Base-by-base conservation (phyloP, 2,329 filamentous ascomycete species). In the Xylariales sp. region DNA sequence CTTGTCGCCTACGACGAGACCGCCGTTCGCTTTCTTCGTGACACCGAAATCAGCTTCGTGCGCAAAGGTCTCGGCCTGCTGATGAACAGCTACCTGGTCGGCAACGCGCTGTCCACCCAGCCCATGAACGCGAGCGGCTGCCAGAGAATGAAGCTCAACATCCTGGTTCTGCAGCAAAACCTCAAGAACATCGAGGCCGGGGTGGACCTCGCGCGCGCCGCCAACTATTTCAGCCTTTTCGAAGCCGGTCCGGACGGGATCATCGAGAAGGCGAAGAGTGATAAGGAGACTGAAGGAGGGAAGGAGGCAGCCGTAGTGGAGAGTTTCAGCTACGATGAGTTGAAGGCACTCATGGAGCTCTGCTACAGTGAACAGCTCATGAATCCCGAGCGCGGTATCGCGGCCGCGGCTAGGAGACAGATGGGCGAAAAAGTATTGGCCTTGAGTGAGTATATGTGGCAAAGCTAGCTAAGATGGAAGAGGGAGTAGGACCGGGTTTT, bases 81-180 rank as follows among this genome's bases (percentile, higher is more conserved):
- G 15, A 84, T 93, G 51, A 90, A 94, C 59, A 72, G 74, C 7
- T 86, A 85, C 56, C 80, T 97, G 3, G 80, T 96, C 27, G 70
- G 80, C 46, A 86, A 86, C 48, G 80, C 82, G 2, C 69, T 74
- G 14, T 76, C 78, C 57, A 85, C 91, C 32, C 80, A 82, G 37
- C 82, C 84, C 6, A 91, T 98, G 82, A 96, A 98, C 61, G 69
- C 67, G 27, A 79, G 85, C 53, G 93, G 93, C 31, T 87, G 84
- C 45, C 80, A 82, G n/a, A 79, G 89, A 27, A 89, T 98, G 79
- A 84, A 89, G 60, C 79, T 97, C 55, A 95, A 98, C 60, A 88
- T 96, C 36, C 75, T 96, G 18, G 93, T 98, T 29, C 71, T 98
- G 38, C 91, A 97, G 65, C 93, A 98, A 60, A 96, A 95, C 55